Base-by-base conservation (phyloP, 495 filamentous ascomycete genomes). In the Hypoxylon perforatum region DNA sequence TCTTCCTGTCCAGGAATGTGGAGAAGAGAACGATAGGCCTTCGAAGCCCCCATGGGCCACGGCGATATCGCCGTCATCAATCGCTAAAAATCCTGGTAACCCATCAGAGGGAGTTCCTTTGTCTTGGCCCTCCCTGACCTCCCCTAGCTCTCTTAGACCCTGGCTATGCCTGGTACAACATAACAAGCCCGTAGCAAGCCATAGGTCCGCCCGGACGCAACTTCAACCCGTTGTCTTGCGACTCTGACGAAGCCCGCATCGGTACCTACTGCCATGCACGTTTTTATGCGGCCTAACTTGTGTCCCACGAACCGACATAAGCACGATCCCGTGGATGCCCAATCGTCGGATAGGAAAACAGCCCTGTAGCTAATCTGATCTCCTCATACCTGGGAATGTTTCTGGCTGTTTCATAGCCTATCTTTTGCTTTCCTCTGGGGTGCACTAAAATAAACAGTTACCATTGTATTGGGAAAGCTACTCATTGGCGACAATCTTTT, bases 251-350 rank as follows among this genome's bases (percentile, higher is more conserved):
- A 57, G 10, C 33, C 46, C 35, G 54, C 65, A 60, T 63, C 49
- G 52, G 57, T 66, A 66, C 67, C 67, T 70, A 67, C 67, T 57
- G 67, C 48, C 28, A 60, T 66, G 67, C 64, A 71, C 38, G 64
- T 65, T 56, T 28, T 35, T 65, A 70, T 74, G 72, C 69, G 69
- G 60, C 72, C 72, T 68, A 62, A 70, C 58, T 33, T 63, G 45
- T 66, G 66, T 72, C 72, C 69, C 57, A 72, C 68, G 61, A 62
- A 71, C 58, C 56, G 60, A 73, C 63, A 62, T 63, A 64, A 57
- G 52, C 67, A 39, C 60, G 60, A 61, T 63, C 62, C 65, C 57
- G 60, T 69, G 61, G 67, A 62, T 73, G 71, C 72, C 72, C 69
- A 74, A 74, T 72, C 69, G 65, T 67, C 69, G 65, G 67, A 53